phyloP scores from a whole-genome alignment of 441 rosid species.

The Manihot esculenta region DNA sequence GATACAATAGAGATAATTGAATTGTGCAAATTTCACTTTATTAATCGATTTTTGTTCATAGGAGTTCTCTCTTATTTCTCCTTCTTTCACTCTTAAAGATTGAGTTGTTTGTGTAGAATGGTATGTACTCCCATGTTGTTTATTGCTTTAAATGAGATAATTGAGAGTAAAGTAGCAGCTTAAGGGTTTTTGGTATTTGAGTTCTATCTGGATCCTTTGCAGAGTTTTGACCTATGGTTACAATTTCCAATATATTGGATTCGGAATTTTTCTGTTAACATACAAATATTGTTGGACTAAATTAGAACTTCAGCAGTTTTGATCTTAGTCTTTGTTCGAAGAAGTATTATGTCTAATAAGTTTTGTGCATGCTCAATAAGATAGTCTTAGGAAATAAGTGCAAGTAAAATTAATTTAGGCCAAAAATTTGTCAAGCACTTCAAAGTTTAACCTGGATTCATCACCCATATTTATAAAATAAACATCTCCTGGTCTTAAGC shows the following conservation, averaged over 20 bases:
- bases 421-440: background rate
- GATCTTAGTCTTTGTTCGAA: background rate
- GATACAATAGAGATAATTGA: background rate
- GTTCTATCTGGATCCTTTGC: conserved; percentile 6
- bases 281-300: background rate
- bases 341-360: background rate
- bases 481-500: background rate
- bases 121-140: background rate
- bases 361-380: background rate
- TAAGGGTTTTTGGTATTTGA: background rate
- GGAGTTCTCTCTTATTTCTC: background rate
- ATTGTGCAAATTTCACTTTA: background rate
- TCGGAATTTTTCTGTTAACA: background rate
- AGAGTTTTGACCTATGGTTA: background rate
- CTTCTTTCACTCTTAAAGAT: background rate
- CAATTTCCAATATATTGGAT: background rate
- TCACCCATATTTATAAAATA: background rate
- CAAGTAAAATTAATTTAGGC: background rate
- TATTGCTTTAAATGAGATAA: conserved; percentile 1
- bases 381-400: background rate
- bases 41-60: background rate
- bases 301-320: background rate
- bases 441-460: background rate
- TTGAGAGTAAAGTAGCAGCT: background rate
- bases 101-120: background rate